phyloP scores from a whole-genome alignment of 2,329 filamentous ascomycete genomes.

The Xylaria hypoxylon region DNA sequence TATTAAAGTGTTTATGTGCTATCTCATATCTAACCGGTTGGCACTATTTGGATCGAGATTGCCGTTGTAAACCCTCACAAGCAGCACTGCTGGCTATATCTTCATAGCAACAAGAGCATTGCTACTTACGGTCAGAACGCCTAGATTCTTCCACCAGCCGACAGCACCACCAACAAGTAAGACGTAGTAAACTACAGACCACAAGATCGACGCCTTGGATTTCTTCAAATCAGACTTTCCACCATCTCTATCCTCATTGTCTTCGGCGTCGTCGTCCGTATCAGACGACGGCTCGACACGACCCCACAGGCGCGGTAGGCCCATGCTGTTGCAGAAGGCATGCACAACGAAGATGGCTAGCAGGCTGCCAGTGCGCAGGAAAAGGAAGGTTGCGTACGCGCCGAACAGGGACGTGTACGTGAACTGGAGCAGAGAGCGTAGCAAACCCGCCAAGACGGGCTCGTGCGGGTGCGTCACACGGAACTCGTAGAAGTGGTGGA shows the following conservation, averaged over 20 bases:
- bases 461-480: constrained; percentile 80
- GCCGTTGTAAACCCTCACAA: neutral
- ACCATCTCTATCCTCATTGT: constrained; percentile 36
- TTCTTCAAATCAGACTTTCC: constrained; percentile 44
- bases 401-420: constrained; percentile 93
- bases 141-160: constrained; percentile 78
- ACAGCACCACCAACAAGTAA: constrained; percentile 78
- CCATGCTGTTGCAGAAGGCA: constrained; percentile 92
- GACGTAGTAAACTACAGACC: constrained; percentile 84
- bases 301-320: constrained; percentile 88
- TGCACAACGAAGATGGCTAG: constrained; percentile 81
- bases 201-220: constrained; percentile 59
- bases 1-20: constrained; percentile 5
- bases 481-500: constrained; percentile 98
- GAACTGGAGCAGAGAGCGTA: constrained; percentile 85
- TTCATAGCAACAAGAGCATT: constrained; percentile 58
- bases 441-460: constrained; percentile 69
- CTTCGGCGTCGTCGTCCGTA: constrained; percentile 41
- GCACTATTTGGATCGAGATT: neutral
- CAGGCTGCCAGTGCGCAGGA: constrained; percentile 84
- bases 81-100: constrained; percentile 38
- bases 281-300: constrained; percentile 67
- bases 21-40: neutral
- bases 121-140: constrained; percentile 75
- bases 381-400: constrained; percentile 91